Evolutionary conservation across 116 monocot species (phyloP).

Genomic region (Papilionanthe hybrid): DNA sequence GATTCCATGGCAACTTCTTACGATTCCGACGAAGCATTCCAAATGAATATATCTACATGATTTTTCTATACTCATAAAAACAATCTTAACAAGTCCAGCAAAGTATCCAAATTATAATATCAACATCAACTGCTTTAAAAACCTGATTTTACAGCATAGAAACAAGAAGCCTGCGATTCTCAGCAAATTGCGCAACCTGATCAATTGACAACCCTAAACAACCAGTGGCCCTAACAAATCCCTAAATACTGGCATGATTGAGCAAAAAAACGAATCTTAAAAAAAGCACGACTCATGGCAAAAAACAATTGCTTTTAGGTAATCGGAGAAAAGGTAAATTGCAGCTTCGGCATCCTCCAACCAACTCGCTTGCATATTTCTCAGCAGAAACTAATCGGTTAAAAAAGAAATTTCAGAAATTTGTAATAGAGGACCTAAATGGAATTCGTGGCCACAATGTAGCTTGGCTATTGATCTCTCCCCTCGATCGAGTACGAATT

Average conservation of each 20-base stretch:
- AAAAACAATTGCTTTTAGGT: neutral
- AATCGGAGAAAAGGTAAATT: neutral
- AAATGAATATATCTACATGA: neutral
- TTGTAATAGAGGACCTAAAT: constrained; percentile 11
- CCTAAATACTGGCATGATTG: neutral
- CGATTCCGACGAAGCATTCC: neutral
- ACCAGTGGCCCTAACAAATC: too few species aligned
- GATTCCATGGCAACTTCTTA: too few species aligned
- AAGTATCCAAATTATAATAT: too few species aligned
- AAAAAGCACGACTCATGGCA: neutral
- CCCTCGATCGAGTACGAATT: constrained; percentile 11
- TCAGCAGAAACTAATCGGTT: neutral
- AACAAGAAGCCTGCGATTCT: too few species aligned
- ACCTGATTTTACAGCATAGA: too few species aligned
- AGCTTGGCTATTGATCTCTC: constrained; percentile 27
- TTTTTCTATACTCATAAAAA: neutral
- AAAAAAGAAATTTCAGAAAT: neutral
- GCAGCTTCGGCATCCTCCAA: neutral
- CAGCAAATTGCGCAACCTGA: neutral
- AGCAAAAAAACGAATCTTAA: neutral
- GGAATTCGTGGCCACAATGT: constrained; percentile 27
- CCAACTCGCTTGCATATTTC: neutral
- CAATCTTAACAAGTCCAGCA: too few species aligned
- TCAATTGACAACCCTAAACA: neutral
- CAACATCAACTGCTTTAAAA: too few species aligned